Evolutionary conservation across 2,329 filamentous ascomycete species (phyloP).

Genomic region (Colletotrichum siamense): DNA sequence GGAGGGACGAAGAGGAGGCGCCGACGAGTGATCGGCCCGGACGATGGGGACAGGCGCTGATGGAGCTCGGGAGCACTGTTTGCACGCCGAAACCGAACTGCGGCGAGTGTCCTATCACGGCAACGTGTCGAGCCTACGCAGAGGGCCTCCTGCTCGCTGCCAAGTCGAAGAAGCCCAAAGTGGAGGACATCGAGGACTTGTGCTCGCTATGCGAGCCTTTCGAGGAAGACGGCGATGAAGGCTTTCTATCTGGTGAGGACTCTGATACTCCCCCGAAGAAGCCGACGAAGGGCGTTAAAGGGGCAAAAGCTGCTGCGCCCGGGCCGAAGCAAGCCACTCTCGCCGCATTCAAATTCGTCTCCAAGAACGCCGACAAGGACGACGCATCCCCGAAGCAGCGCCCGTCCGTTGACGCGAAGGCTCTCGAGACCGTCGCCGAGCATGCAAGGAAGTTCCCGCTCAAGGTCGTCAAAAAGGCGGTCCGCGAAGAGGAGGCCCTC

Average conservation of each 20-base stretch:
- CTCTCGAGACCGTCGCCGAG: conserved; percentile 39
- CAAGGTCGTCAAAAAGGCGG: conserved; percentile 56
- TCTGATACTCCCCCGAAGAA: conserved; percentile 8
- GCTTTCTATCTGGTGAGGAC: conserved; percentile 18
- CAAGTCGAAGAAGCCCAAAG: conserved; percentile 20
- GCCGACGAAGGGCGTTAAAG: conserved; percentile 4
- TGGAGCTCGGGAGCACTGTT: conserved; percentile 69
- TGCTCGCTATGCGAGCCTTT: conserved; percentile 55
- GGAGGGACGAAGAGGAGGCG: conserved; percentile 24
- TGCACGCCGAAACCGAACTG: conserved; percentile 67
- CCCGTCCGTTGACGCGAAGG: conserved; percentile 14
- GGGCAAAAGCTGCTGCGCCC: background rate
- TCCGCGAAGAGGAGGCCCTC: conserved; percentile 56
- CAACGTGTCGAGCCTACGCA: conserved; percentile 55
- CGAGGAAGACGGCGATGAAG: conserved; percentile 36
- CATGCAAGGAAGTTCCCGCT: conserved; percentile 59
- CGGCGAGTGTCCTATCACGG: conserved; percentile 52
- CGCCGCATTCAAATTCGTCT: conserved; percentile 37
- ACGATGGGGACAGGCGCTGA: conserved; percentile 68
- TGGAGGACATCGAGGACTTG: conserved; percentile 54
- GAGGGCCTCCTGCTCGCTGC: conserved; percentile 46
- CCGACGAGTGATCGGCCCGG: conserved; percentile 57
- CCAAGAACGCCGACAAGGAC: conserved; percentile 27
- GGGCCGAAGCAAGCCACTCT: conserved; percentile 34
- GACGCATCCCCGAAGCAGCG: background rate